Evolutionary conservation across 2,329 filamentous ascomycete species (phyloP), one percentile per base, ranked within the genome.

Genomic region (Xylariaceae sp.): DNA sequence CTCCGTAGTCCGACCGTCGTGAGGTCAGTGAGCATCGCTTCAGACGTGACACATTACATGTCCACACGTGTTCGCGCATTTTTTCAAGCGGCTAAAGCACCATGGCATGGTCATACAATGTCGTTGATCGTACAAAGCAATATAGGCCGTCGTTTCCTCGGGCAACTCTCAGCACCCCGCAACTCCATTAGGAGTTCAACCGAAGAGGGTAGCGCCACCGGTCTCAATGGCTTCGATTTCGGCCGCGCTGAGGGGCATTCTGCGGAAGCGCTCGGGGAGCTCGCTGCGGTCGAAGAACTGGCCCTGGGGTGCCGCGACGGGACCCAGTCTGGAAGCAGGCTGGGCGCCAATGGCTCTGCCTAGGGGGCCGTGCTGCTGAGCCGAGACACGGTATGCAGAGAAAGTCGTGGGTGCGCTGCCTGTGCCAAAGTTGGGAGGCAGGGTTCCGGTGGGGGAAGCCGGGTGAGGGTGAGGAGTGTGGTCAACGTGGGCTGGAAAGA

Each of bases 161-260:
- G 47, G 35, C 47, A 50, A 45, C 34, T 53, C 9, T 18, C 49
- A 48, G 7, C 17, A 55, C 6, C 39, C 35, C 48, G 8, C 23
- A 30, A 6, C n/a, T 15, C 47, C 1, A 17, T 11, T 47, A 13
- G 15, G 1, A 49, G 37, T 61, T 77, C 72, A 83, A 63, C 78
- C 77, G 64, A 81, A 75, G 58, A 80, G 72, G 42, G 81, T 76
- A 39, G 93, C 94, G 59, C 94, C 94, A 57, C 92, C 94, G 58
- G 90, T 94, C 84, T 97, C 92, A 71, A 99, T 84, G 18, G 92
- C 92, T 75, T 97, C 94, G 62, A 99, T 99, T 83, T 99, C 94
- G 49, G 87, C 86, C 67, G 87, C 76, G 44, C 84, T 87, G 77
- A 92, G 89, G 10, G 85, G 82, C 53, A 84, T 78, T 65, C 91